Conservation (phyloP, 1,139 yeast genomes). For the Suhomyces taliae region DNA sequence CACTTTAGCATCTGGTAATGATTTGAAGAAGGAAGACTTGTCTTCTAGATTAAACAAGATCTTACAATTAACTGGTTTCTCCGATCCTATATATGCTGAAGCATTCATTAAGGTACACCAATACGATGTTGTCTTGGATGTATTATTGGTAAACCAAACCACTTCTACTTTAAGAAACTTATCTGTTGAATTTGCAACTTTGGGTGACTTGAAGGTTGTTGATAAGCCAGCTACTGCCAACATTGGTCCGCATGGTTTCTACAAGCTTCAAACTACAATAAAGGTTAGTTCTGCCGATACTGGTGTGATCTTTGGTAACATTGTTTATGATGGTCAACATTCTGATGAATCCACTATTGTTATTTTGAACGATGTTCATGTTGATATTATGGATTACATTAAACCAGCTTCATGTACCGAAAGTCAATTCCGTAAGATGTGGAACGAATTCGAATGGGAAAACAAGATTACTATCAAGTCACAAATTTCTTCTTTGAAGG, state of each 20-base stretch:
- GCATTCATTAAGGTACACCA: conserved; percentile 95
- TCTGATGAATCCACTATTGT: conserved; percentile 90
- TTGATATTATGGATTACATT: conserved; percentile 96
- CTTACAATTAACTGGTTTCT: conserved; percentile 92
- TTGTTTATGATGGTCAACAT: conserved; percentile 94
- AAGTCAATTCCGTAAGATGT: conserved; percentile 91
- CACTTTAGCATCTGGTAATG: conserved; percentile 45
- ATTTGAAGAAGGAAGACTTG: conserved; percentile 55
- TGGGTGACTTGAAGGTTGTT: conserved; percentile 93
- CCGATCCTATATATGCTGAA: conserved; percentile 97
- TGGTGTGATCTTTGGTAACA: conserved; percentile 84
- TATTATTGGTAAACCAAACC: conserved; percentile 91
- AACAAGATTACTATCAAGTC: conserved; percentile 92
- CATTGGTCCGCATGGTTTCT: conserved; percentile 95
- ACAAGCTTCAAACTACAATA: conserved; percentile 81
- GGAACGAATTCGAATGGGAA: conserved; percentile 99
- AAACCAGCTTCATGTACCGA: conserved; percentile 91
- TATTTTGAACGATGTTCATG: conserved; percentile 90
- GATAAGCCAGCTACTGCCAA: conserved; percentile 93
- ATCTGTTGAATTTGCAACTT: conserved; percentile 92
- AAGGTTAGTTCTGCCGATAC: conserved; percentile 98
- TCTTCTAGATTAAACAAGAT: conserved; percentile 83
- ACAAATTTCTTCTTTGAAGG: conserved; percentile 64
- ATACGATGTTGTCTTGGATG: conserved; percentile 93
- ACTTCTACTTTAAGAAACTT: conserved; percentile 86